phyloP scores from a whole-genome alignment of 2,329 filamentous ascomycete genomes.

The Metarhizium album region DNA sequence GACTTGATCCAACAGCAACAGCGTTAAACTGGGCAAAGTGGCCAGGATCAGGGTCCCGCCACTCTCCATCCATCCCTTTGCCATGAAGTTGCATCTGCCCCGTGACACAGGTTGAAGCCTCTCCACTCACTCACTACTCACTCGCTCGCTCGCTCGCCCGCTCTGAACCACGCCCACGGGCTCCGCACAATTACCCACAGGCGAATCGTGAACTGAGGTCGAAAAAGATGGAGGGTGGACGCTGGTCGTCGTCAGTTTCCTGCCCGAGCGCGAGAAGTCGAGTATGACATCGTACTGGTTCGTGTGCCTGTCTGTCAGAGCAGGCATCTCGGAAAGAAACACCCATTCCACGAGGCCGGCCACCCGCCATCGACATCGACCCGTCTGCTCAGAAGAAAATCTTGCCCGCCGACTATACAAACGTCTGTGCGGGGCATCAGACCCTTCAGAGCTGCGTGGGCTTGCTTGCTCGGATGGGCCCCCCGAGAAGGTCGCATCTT shows the following conservation, averaged over 20 bases:
- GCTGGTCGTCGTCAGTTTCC: neutral
- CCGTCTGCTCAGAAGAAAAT: neutral
- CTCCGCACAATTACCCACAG: slow-evolving; percentile 1
- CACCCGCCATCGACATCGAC: neutral
- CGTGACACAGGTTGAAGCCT: slow-evolving; percentile 1
- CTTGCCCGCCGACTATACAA: neutral
- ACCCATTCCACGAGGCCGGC: too few species aligned
- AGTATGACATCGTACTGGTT: neutral
- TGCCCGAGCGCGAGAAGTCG: neutral
- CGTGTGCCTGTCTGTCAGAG: neutral
- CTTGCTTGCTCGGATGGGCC: slow-evolving; percentile 1
- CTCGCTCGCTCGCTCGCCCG: too few species aligned
- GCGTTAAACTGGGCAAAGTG: neutral
- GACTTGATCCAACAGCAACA: neutral
- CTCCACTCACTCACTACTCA: too few species aligned
- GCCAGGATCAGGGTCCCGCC: neutral
- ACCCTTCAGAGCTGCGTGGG: neutral
- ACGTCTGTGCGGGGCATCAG: neutral
- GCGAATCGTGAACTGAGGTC: neutral
- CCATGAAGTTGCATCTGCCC: neutral
- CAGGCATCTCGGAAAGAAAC: neutral
- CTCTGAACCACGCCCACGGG: neutral
- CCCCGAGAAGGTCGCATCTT: slow-evolving; percentile 1
- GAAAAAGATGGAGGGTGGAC: neutral
- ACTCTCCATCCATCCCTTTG: neutral